Evolutionary conservation across 768 basidiomycete species (phyloP).

Genomic region (Leccinum longicurvipes): DNA sequence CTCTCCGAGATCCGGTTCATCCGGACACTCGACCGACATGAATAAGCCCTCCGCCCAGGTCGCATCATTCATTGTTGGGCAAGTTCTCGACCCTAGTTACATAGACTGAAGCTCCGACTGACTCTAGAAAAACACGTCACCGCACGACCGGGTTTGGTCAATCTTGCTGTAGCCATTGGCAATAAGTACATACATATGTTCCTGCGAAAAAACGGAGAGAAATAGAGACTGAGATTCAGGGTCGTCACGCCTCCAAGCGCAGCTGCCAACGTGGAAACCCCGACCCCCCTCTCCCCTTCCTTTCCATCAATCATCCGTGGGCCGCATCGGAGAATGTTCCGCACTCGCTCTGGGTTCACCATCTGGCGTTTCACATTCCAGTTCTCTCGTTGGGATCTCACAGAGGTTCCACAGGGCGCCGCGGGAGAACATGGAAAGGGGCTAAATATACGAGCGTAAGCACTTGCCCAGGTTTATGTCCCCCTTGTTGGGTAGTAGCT

Average conservation of each 20-base stretch:
- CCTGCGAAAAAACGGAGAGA: background rate
- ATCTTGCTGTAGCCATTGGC: background rate
- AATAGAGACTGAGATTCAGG: conserved; percentile 16
- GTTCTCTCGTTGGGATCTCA: background rate
- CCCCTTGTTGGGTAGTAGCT: background rate
- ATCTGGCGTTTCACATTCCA: conserved; percentile 8
- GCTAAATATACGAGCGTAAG: conserved; percentile 12
- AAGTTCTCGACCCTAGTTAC: conserved; percentile 14
- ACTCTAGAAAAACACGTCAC: background rate
- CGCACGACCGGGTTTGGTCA: background rate
- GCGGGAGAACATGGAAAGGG: conserved; percentile 1
- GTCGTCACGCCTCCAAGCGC: conserved; percentile 19
- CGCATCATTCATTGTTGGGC: conserved; percentile 14
- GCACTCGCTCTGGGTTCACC: background rate
- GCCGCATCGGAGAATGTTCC: conserved; percentile 14
- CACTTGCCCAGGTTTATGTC: conserved; percentile 1
- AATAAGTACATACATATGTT: no score
- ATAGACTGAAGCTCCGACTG: conserved; percentile 19
- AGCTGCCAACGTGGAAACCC: conserved; percentile 19
- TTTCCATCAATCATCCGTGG: background rate
- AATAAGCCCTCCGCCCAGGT: conserved; percentile 28
- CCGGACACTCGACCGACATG: background rate
- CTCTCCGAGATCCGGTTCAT: conserved; percentile 9
- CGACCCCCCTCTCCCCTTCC: conserved; percentile 1
- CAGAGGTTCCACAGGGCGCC: background rate